Base-by-base conservation (phyloP, 306 rosid species). In the Sindora glabra region DNA sequence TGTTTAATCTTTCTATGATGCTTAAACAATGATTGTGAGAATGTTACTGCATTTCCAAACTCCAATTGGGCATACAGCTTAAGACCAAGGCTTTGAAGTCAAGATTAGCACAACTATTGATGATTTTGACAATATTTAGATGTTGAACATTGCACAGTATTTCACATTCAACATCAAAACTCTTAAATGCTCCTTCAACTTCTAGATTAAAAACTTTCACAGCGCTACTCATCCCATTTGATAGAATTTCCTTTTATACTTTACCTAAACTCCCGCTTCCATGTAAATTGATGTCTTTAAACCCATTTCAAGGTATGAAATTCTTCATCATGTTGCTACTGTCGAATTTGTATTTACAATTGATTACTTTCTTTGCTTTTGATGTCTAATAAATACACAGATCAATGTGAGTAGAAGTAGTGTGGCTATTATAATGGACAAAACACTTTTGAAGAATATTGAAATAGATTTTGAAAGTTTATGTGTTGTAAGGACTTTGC, bases 271-370 rank as follows among this genome's bases (percentile, higher is more conserved):
- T 10, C 16, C 27, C 60, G 30, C 13, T 32, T 17, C 47, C 32
- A 22, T 21, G 32, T 5, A 56, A 56, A 27, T 56, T 56, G 10
- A 24, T 14, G 5, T 65, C 62, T 13, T 22, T 8, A 29, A 59
- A 52, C 4, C 36, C 46, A 51, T 65, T 8, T 70, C 62, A 6
- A 4, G 33, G 42, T 45, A 52, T 9, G 80, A 33, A 55, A 60
- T 40, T 18, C 41, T 58, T 42, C 48, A 44, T 68, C 50, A 49
- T 14, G 33, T 40, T 36, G 22, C 13, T 22, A 49, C 22, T 41
- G 59, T 1, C 2, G 30, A 8, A 1, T 17, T 3, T 50, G 10
- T 7, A 4, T 18, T 10, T 15, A 38, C 10, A 5, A 3, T 7
- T 32, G 9, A n/a, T 11, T 5, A 3, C 5, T 5, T 22, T 14